Evolutionary conservation across 345 rosid genomes (phyloP).

Genomic region (Bruguiera sexangula): DNA sequence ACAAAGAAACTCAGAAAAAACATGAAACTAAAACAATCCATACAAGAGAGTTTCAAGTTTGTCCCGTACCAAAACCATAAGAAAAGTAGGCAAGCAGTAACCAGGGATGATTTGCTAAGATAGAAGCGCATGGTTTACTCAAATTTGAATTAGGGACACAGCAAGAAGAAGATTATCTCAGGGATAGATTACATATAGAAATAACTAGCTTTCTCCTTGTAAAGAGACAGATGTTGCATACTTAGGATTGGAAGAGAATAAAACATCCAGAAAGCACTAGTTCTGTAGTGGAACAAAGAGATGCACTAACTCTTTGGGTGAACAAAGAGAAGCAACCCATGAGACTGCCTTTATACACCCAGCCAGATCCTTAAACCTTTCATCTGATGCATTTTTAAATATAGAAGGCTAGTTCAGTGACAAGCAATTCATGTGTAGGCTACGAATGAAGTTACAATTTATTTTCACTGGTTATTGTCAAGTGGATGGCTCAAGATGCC

Average conservation of each 20-base stretch:
- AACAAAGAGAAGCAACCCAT: neutral
- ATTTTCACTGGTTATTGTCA: neutral
- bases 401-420: neutral
- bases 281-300: neutral
- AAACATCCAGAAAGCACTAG: neutral
- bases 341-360: neutral
- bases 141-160: no score
- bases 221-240: neutral
- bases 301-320: no score
- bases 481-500: neutral
- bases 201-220: neutral
- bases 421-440: neutral
- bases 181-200: neutral
- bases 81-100: neutral
- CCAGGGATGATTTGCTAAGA: neutral
- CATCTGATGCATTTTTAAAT: neutral
- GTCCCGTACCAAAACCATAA: neutral
- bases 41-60: neutral
- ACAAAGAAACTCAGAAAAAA: neutral
- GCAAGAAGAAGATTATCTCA: neutral
- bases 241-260: neutral
- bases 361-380: neutral
- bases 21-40: neutral
- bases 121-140: neutral
- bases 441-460: neutral